These are phyloP conservation scores for Fusarium lyarnte DNA, from an alignment of 2,329 filamentous ascomycete genomes.

Conservation along the genomic window DNA sequence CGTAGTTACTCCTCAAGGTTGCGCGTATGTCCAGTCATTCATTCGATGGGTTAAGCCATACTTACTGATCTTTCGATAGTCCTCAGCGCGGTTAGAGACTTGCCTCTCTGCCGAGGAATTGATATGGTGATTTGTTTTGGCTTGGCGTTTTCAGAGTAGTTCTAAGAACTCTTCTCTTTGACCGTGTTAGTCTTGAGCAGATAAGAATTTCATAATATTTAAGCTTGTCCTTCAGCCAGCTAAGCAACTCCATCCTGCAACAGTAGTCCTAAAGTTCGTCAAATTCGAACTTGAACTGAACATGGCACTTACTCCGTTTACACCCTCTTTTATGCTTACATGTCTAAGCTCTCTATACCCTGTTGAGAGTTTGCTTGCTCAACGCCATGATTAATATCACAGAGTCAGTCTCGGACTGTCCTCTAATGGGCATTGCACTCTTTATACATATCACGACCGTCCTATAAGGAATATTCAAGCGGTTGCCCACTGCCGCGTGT, in stretches of 20 bases:
- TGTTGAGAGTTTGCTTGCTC: background rate
- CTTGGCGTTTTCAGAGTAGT: background rate
- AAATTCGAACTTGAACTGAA: background rate
- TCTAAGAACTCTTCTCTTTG: constrained; percentile 1
- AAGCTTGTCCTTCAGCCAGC: background rate
- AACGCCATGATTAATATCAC: background rate
- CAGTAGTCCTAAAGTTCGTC: background rate
- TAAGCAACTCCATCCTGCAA: background rate
- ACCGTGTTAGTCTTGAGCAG: background rate
- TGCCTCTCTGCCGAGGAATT: background rate
- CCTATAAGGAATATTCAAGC: no score
- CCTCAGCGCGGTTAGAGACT: constrained; percentile 31
- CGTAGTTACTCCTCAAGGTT: constrained; percentile 64
- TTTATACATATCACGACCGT: no score
- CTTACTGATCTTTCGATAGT: constrained; percentile 10
- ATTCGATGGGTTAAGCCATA: background rate
- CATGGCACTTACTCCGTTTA: background rate
- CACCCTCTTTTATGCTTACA: background rate
- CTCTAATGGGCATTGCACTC: background rate
- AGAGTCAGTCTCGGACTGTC: background rate
- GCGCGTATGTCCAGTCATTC: constrained; percentile 57
- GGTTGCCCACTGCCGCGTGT: background rate
- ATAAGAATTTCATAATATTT: background rate
- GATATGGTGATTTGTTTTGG: background rate
- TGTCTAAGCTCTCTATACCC: background rate